A percentile compares a stretch with the other conserved stretches of the same genome.
These are phyloP conservation scores for Domatiomyces globalis DNA, from an alignment of 2,329 filamentous ascomycete genomes.

Conservation along the genomic window DNA sequence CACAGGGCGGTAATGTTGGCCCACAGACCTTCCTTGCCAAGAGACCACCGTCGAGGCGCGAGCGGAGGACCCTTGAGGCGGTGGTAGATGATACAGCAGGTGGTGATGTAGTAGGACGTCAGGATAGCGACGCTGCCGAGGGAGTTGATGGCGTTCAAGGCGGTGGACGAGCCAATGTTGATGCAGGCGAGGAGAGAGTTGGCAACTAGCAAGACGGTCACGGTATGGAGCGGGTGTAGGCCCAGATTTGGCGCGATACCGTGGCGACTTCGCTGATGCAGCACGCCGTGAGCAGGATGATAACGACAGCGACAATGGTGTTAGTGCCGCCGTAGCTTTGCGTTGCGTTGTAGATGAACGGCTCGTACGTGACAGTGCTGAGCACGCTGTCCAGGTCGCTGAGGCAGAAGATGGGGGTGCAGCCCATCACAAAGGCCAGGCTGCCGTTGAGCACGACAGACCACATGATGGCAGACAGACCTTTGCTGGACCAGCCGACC, in stretches of 20 bases:
- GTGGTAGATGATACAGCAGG: constrained; percentile 23
- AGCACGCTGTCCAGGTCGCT: constrained; percentile 41
- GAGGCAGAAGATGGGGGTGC: constrained; percentile 22
- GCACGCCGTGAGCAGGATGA: constrained; percentile 18
- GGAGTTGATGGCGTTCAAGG: constrained; percentile 29
- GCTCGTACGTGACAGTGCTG: constrained; percentile 27
- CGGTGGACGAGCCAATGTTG: constrained; percentile 23
- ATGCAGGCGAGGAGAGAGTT: constrained; percentile 28
- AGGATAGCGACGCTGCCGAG: constrained; percentile 26
- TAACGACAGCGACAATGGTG: constrained; percentile 22
- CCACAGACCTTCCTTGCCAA: constrained; percentile 26
- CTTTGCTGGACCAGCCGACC: constrained; percentile 23
- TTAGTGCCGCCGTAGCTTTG: constrained; percentile 19
- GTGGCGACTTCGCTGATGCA: constrained; percentile 25
- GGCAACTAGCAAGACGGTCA: constrained; percentile 31
- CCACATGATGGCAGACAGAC: constrained; percentile 25
- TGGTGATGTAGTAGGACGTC: constrained; percentile 26
- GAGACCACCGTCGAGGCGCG: constrained; percentile 23
- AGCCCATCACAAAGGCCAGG: constrained; percentile 27
- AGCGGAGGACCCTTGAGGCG: constrained; percentile 23
- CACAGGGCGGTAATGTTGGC: constrained; percentile 24
- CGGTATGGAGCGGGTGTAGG: constrained; percentile 20
- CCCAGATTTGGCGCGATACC: constrained; percentile 24
- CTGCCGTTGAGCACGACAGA: constrained; percentile 35
- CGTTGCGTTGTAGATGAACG: constrained; percentile 26